Conservation (phyloP, 352 stramenopile species). For the Pythium utonaiense region DNA sequence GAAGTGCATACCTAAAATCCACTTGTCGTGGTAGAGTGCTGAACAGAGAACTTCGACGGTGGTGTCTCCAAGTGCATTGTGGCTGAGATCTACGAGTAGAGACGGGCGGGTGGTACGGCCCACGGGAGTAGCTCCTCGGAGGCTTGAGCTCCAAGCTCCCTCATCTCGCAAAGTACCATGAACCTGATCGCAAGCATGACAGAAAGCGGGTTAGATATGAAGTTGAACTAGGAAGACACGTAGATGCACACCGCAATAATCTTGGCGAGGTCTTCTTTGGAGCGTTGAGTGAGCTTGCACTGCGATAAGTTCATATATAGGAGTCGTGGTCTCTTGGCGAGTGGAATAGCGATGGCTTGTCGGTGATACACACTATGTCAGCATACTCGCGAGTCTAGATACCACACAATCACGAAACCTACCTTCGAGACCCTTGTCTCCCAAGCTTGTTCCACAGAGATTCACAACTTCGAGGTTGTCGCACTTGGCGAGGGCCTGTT, state of each 20-base stretch:
- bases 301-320: conserved; percentile 39
- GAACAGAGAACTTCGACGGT: conserved; percentile 35
- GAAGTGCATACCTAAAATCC: conserved; percentile 40
- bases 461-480: conserved; percentile 17
- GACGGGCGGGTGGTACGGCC: conserved; percentile 9
- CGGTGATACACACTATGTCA: neutral
- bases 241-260: conserved; percentile 44
- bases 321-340: conserved; percentile 39
- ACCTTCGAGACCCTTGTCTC: conserved; percentile 22
- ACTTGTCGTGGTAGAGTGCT: conserved; percentile 66
- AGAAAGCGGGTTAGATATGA: too few species aligned
- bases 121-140: conserved; percentile 29
- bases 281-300: conserved; percentile 47
- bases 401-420: conserved; percentile 1
- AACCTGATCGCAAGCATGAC: conserved; percentile 29
- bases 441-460: neutral
- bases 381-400: neutral
- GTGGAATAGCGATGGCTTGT: conserved; percentile 9
- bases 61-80: conserved; percentile 43
- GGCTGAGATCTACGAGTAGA: conserved; percentile 44
- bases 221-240: too few species aligned
- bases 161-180: conserved; percentile 52
- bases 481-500: conserved; percentile 13
- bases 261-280: conserved; percentile 50
- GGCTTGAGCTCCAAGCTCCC: conserved; percentile 48